A percentile compares a stretch with the other conserved stretches of the same genome.
Evolutionary conservation across 73 alveolate genomes (phyloP).

Genomic region (Paramecium octaurelia): DNA sequence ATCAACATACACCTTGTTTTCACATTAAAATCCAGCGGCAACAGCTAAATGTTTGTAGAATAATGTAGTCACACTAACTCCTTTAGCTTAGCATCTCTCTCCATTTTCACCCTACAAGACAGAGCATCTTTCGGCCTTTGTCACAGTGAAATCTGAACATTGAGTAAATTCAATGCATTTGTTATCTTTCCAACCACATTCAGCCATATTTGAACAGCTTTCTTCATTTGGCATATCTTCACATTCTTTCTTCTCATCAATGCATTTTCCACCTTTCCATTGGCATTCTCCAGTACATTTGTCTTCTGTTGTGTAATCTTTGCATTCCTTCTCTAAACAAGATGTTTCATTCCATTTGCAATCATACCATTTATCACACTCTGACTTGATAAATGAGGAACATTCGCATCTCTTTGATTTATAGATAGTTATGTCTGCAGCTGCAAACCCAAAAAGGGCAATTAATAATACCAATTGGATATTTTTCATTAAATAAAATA

Average conservation of each 20-base stretch:
- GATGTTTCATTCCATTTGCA: not conserved
- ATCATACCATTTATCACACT: not conserved
- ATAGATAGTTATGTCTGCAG: not conserved
- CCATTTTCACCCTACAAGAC: not conserved
- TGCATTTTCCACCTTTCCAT: not conserved
- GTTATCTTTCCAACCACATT: not conserved
- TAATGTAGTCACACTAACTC: not conserved
- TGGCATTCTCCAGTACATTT: not conserved
- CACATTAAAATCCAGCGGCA: not conserved
- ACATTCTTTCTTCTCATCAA: not conserved
- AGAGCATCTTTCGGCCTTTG: not conserved
- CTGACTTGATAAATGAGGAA: not conserved
- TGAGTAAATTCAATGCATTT: not conserved
- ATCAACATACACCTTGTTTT: not conserved
- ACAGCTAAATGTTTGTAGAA: not conserved
- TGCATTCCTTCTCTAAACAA: not conserved
- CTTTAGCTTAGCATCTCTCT: not conserved
- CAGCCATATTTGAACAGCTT: not conserved
- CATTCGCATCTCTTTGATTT: not conserved
- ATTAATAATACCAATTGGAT: not conserved
- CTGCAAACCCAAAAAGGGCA: not conserved
- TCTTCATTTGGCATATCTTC: constrained; percentile 17
- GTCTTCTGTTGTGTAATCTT: not conserved
- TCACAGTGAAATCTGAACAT: not conserved
- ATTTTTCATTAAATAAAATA: not conserved